Base-by-base conservation (phyloP, 352 stramenopile species). In the Pythium volutum region DNA sequence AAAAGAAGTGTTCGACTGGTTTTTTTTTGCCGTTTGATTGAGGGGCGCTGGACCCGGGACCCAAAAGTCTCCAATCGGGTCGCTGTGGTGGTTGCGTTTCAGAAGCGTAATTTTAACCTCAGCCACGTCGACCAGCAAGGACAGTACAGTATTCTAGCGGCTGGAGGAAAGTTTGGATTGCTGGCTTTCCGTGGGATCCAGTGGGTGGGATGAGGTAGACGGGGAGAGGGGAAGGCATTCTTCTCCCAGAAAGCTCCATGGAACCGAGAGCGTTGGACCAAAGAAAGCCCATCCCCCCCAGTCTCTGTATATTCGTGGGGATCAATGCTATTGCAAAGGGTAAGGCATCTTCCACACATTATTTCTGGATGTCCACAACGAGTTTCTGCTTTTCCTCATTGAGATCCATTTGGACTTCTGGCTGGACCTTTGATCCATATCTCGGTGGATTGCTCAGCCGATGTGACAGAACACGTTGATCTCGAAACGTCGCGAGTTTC, bases 71-170 rank as follows among this genome's bases (percentile, higher is more conserved):
- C 33, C 33, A 38, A 7, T 12, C 7, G 7, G 33, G 33, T 38
- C 33, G 27, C 14, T 2, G 41, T 16, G 16, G 48, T 56, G 56
- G 2, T 8, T 3, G 18, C 38, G 45, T 55, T 66, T 59, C 39
- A 55, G 29, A 18, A 5, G n/a, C 29, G 59, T 66, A 66, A 66
- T 66, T 66, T 59, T 66, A 66, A 66, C 49, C 50, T 55, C 59
- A 31, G 22, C 31, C 43, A 43, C 55, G 55, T 55, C 23, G 12
- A 8, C 11, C 25, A 27, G 16, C 27, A 53, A 36, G 25, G 27
- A 36, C n/a, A 34, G 49, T 55, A 43, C 27, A n/a, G n/a, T n/a
- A n/a, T n/a, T n/a, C n/a, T n/a, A n/a, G n/a, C n/a, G n/a, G n/a
- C n/a, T n/a, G n/a, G n/a, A n/a, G n/a, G n/a, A n/a, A n/a, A n/a